Evolutionary conservation across 2,329 filamentous ascomycete genomes (phyloP), one percentile per base, ranked within the genome.

Genomic region (Sclerotiophoma versabilis): DNA sequence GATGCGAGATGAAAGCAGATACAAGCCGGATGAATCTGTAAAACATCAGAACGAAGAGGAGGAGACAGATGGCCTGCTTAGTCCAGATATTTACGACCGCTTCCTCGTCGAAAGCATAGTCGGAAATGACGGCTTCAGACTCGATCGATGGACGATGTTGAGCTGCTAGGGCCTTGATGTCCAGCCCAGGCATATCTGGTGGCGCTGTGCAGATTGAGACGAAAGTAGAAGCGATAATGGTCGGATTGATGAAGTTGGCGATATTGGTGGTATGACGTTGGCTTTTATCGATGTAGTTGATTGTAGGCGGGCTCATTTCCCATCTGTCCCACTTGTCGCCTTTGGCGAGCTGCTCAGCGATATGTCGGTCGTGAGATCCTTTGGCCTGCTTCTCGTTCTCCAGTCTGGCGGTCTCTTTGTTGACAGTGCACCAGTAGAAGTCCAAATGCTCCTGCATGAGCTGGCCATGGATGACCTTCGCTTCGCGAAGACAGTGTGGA

Each of bases 301-400:
- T 22, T 5, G 33, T 51, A n/a, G 36, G 42, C 4, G 49, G 49
- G 30, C 49, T 47, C 11, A 53, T 19, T 23, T 53, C 49, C 23
- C 36, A 41, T 17, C 23, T 27, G 8, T 52, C 49, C 42, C 42
- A 52, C 30, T 47, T 52, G 14, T 42, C 42, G 4, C 9, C 49
- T 42, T 52, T 52, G 49, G 42, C 27, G 11, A 36, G 23, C 7
- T 47, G 29, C 4, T 23, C 26, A 12, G 22, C 29, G 30, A 53
- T 20, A 4, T 37, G 26, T 4, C 8, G 17, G 29, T 42, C 29
- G 12, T 47, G 42, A 20, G 23, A 36, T n/a, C 42, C 36, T n/a
- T 34, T 36, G 8, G 17, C 20, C 17, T 36, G 29, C 36, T n/a
- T 33, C 36, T 53, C 49, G 4, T 27, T 36, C 20, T 53, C 43